Conservation (phyloP, 2,329 filamentous ascomycete genomes). For the Magnaporthiopsis rhizophila region DNA sequence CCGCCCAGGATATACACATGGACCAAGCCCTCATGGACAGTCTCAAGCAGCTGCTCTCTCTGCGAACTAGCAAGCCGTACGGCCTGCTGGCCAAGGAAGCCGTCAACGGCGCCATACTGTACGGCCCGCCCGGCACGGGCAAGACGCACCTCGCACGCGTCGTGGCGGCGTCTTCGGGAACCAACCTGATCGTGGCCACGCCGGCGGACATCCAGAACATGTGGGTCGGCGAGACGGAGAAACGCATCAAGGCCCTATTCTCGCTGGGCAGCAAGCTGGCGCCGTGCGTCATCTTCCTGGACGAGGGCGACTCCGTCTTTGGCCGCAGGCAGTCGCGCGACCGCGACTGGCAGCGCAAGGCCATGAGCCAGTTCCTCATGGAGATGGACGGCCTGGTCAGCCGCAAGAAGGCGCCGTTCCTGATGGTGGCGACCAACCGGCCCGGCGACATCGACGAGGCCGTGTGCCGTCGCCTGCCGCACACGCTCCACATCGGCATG, state of each 20-base stretch:
- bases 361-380: constrained; percentile 6
- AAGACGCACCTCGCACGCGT: constrained; percentile 95
- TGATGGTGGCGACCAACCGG: constrained; percentile 94
- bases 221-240: constrained; percentile 94
- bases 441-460: constrained; percentile 92
- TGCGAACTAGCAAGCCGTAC: background rate
- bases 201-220: constrained; percentile 87
- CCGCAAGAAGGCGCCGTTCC: constrained; percentile 69
- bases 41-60: background rate
- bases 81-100: constrained; percentile 3
- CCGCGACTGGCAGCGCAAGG: constrained; percentile 57
- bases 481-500: constrained; percentile 79
- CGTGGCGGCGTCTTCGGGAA: constrained; percentile 86
- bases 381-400: constrained; percentile 7
- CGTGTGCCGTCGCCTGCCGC: constrained; percentile 73
- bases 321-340: constrained; percentile 7
- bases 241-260: constrained; percentile 86
- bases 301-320: constrained; percentile 66
- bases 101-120: constrained; percentile 73
- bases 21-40: constrained; percentile 2
- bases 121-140: constrained; percentile 88
- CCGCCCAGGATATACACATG: constrained; percentile 2
- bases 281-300: constrained; percentile 93
- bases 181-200: constrained; percentile 93
- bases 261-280: constrained; percentile 75